A percentile compares a stretch with the other conserved stretches of the same genome.
phyloP scores from a whole-genome alignment of 495 filamentous ascomycete species.

The Extremus antarcticus region DNA sequence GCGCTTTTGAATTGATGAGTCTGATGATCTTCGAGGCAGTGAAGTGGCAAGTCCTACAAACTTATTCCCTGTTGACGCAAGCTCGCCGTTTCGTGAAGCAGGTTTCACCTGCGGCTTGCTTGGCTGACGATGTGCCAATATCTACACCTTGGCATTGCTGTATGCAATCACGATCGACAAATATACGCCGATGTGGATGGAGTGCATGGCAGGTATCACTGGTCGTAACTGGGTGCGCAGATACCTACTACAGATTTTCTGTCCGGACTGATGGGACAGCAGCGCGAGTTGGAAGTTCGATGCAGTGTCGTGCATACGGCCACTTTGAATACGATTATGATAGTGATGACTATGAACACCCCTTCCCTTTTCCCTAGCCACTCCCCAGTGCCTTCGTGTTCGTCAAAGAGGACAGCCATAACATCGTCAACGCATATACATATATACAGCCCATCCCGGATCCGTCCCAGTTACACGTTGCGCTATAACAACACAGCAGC shows the following conservation, averaged over 20 bases:
- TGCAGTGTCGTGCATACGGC: no score
- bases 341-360: neutral
- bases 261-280: no score
- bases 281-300: no score
- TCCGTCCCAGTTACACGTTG: neutral
- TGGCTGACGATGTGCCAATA: neutral
- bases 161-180: neutral
- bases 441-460: neutral
- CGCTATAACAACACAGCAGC: slow-evolving; percentile 10
- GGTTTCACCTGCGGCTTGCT: neutral
- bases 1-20: neutral
- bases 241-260: no score
- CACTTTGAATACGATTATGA: no score
- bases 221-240: no score
- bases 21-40: neutral
- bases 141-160: neutral
- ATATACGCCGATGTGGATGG: no score
- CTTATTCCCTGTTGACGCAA: neutral
- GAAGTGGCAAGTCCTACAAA: neutral
- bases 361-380: neutral
- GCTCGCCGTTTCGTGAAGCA: neutral
- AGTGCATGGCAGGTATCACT: no score
- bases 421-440: neutral
- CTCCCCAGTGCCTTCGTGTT: neutral
- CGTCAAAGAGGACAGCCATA: neutral